Conservation (phyloP, 2,329 filamentous ascomycete genomes). For the Fusarium nelsonii region DNA sequence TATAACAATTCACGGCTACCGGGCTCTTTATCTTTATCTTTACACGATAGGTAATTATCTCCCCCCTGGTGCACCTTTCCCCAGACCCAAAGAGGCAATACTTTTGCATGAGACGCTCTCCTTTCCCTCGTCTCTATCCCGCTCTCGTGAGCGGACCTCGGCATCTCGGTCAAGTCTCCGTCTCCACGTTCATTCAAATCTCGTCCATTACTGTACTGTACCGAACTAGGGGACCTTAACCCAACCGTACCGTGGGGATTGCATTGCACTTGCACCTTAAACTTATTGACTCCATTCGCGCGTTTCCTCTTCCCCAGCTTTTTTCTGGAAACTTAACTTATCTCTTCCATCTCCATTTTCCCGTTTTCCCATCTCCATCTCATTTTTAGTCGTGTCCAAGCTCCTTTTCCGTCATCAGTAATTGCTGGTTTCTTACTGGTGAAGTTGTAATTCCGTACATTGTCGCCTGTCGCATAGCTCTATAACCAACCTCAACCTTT, state of each 20-base stretch:
- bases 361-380: slow-evolving; percentile 8
- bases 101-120: slow-evolving; percentile 14
- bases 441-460: slow-evolving; percentile 13
- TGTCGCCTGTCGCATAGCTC: slow-evolving; percentile 2
- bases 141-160: slow-evolving; percentile 48
- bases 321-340: slow-evolving; percentile 23
- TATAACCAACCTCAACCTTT: slow-evolving; percentile 2
- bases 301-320: slow-evolving; percentile 39
- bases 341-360: slow-evolving; percentile 19
- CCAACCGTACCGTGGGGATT: slow-evolving; percentile 7
- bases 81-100: slow-evolving; percentile 30
- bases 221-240: slow-evolving; percentile 4
- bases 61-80: not conserved
- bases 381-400: slow-evolving; percentile 3
- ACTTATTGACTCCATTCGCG: slow-evolving; percentile 36
- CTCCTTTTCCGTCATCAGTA: slow-evolving; percentile 25
- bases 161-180: slow-evolving; percentile 49
- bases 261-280: slow-evolving; percentile 6
- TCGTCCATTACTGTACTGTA: slow-evolving; percentile 11
- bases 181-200: slow-evolving; percentile 39
- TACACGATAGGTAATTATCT: slow-evolving; percentile 8
- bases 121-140: slow-evolving; percentile 15
- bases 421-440: slow-evolving; percentile 42
- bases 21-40: not conserved
- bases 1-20: not conserved